Base-by-base conservation (phyloP, 495 filamentous ascomycete genomes). In the Talaromyces nanjingensis region DNA sequence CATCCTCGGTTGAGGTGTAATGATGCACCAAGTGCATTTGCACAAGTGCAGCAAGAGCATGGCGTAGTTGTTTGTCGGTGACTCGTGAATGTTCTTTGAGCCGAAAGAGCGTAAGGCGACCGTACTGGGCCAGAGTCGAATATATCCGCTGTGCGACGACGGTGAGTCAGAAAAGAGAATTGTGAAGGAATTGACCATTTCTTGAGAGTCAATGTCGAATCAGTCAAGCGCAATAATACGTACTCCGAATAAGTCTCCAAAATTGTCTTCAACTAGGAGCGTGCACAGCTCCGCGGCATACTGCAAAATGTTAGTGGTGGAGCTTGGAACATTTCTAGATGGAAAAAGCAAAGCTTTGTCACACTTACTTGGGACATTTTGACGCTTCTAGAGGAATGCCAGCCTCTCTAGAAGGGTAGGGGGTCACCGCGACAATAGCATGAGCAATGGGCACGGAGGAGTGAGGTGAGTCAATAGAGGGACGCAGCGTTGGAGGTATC, bases 191-290 rank as follows among this genome's bases (percentile, higher is more conserved):
- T 55, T 55, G 52, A 16, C 2, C 20, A 61, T n/a, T 20, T 14
- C 12, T 37, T n/a, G 25, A 45, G 6, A n/a, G n/a, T 25, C 8
- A 18, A 27, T 31, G 59, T 37, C 7, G 33, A 37, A 27, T 29
- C 24, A 56, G 8, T 24, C 24, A 24, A 54, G 12, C 22, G 31
- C 25, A 45, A 33, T 62, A 18, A 62, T 37, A 81, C 91, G 69
- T 88, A 98, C 93, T 71, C 91, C 90, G 59, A 91, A 89, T 29
- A 98, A 83, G 70, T 96, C 90, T 67, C 94, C 94, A 74, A 92
- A 91, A 22, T 89, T 83, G 69, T 97, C 91, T 64, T 91, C 84
- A 54, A 97, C 86, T n/a, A 97, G 83, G 69, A 97, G 86, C 75
- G 86, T 80, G 77, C 91, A 96, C 59, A 98, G 88, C 83, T 98